These are phyloP conservation scores for Nissolia schottii DNA, from an alignment of 306 rosid species.

Conservation along the genomic window DNA sequence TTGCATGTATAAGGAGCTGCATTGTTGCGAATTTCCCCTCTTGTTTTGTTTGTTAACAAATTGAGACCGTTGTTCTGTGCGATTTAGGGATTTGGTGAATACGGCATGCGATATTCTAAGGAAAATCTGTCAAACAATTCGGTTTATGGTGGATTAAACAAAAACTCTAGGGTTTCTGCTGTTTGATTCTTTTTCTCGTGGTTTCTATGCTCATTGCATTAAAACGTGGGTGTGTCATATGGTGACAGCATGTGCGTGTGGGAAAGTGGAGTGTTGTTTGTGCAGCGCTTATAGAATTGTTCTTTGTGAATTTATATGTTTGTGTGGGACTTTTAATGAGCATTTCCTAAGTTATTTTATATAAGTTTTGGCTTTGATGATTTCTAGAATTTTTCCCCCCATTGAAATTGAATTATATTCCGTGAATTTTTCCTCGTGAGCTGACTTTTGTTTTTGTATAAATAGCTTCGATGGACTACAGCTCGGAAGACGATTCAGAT, in stretches of 20 bases:
- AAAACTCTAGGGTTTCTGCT: no score
- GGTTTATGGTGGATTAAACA: background rate
- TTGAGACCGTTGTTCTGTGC: background rate
- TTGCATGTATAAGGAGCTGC: background rate
- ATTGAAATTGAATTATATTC: background rate
- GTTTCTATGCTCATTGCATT: background rate
- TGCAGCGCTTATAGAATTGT: background rate
- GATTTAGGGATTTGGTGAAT: background rate
- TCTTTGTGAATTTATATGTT: background rate
- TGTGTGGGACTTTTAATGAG: background rate
- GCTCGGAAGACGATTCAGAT: constrained; percentile 88
- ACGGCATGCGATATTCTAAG: background rate
- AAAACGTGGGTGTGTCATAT: background rate
- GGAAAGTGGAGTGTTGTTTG: background rate
- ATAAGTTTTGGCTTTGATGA: background rate
- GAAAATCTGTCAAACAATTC: background rate
- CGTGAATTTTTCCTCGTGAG: background rate
- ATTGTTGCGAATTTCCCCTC: background rate
- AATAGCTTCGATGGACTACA: constrained; percentile 43
- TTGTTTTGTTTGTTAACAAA: background rate
- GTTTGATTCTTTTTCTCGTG: no score
- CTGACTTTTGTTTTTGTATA: constrained; percentile 13
- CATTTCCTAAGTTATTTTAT: background rate
- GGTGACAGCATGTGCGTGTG: background rate
- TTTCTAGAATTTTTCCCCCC: background rate